A percentile compares a stretch with the other conserved stretches of the same genome.
phyloP scores from a whole-genome alignment of 140 eudicot genomes.

The Stevia rebaudiana region DNA sequence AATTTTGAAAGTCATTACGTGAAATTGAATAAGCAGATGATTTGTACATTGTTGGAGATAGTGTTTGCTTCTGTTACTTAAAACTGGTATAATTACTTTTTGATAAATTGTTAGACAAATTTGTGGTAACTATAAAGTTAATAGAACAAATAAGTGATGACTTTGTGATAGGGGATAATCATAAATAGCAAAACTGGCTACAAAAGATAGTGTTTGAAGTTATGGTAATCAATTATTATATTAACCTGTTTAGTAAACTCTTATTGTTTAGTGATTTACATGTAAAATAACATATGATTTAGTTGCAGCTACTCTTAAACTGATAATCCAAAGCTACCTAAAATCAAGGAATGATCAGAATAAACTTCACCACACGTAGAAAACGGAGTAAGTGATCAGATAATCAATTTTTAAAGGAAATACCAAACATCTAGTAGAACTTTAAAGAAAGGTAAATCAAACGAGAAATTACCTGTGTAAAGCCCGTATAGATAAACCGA shows the following conservation, averaged over 20 bases:
- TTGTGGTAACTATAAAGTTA: not conserved
- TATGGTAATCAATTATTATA: not conserved
- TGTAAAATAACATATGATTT: not conserved
- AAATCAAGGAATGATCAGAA: not conserved
- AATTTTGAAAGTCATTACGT: not conserved
- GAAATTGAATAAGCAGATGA: not conserved
- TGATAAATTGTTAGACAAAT: not conserved
- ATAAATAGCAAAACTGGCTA: not conserved
- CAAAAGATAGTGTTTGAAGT: not conserved
- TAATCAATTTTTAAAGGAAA: not conserved
- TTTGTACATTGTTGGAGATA: not conserved
- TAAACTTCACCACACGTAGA: too few species aligned
- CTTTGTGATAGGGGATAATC: too few species aligned
- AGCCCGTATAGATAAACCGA: conserved; percentile 71
- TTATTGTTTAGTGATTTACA: not conserved
- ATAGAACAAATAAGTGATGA: not conserved
- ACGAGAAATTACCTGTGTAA: conserved; percentile 53
- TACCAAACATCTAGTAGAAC: not conserved
- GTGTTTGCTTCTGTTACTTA: not conserved
- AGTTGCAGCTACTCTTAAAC: not conserved
- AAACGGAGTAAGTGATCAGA: not conserved
- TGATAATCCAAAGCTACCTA: not conserved
- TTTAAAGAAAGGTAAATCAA: not conserved
- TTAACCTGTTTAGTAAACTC: not conserved
- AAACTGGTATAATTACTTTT: not conserved